These are phyloP conservation scores for Mesotaenium endlicherianum DNA, from an alignment of 139 green algal species.

Conservation along the genomic window DNA sequence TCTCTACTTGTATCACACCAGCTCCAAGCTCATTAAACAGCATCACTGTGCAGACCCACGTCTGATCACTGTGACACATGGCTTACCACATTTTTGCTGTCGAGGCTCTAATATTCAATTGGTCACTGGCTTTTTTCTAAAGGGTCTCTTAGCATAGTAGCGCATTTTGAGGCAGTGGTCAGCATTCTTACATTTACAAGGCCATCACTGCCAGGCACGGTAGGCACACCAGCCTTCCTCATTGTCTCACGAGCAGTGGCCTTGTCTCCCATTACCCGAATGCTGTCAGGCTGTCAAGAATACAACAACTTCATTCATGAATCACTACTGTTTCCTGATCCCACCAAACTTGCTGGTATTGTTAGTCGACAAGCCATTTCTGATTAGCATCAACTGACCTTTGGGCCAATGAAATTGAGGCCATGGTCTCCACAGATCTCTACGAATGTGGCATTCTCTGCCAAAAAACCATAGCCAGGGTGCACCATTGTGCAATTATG, in stretches of 20 bases:
- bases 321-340: background rate
- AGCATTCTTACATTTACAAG: constrained; percentile 74
- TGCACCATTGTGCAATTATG: constrained; percentile 82
- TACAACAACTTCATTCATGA: background rate
- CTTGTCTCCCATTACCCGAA: constrained; percentile 95
- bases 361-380: background rate
- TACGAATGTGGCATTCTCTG: constrained; percentile 92
- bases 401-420: constrained; percentile 95
- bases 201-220: constrained; percentile 86
- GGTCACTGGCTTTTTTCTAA: no score
- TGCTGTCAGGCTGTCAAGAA: constrained; percentile 68
- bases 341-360: background rate
- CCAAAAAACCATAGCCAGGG: constrained; percentile 92
- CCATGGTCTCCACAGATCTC: constrained; percentile 94
- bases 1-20: no score
- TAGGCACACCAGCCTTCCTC: constrained; percentile 88
- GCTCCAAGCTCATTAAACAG: no score
- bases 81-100: no score
- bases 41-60: no score
- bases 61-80: no score
- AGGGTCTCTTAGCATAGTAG: no score
- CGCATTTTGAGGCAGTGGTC: no score
- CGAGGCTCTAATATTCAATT: no score
- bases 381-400: constrained; percentile 10
- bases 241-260: constrained; percentile 90